A percentile compares a stretch with the other conserved stretches of the same genome.
These are phyloP conservation scores for Pseudogymnoascus sp. DNA, from an alignment of 2,329 filamentous ascomycete species.

Conservation along the genomic window DNA sequence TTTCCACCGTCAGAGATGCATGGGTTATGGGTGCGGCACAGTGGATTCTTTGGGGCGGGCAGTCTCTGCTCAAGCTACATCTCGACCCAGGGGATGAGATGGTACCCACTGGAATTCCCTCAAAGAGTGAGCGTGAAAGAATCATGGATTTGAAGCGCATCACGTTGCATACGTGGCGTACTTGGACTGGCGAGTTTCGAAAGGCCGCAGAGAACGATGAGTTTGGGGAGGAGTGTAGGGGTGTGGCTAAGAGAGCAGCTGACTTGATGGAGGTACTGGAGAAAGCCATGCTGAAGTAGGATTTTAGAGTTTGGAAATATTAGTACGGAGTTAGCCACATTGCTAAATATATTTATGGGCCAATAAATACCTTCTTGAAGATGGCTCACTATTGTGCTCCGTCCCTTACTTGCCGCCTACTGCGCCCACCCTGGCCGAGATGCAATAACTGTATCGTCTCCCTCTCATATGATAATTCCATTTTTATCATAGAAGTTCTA, in stretches of 20 bases:
- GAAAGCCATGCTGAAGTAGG: background rate
- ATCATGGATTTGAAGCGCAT: background rate
- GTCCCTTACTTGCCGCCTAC: background rate
- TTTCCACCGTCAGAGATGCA: background rate
- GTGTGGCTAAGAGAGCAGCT: background rate
- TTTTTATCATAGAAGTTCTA: background rate
- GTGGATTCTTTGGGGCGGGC: background rate
- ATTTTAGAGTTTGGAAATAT: background rate
- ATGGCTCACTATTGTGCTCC: background rate
- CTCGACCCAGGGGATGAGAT: background rate
- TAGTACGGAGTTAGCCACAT: background rate
- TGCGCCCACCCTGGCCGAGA: background rate
- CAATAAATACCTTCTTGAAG: background rate
- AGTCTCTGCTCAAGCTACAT: background rate
- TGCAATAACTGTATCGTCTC: background rate
- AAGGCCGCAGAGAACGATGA: background rate
- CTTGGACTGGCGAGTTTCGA: background rate
- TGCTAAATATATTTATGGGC: background rate
- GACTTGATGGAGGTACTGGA: conserved; percentile 3
- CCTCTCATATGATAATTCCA: background rate
- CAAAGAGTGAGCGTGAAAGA: background rate
- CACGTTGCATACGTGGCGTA: background rate
- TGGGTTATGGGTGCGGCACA: background rate
- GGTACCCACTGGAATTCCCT: background rate
- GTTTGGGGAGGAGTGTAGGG: background rate